These are phyloP conservation scores for Orbilia oligospora DNA, from an alignment of 2,329 filamentous ascomycete species.

Conservation along the genomic window DNA sequence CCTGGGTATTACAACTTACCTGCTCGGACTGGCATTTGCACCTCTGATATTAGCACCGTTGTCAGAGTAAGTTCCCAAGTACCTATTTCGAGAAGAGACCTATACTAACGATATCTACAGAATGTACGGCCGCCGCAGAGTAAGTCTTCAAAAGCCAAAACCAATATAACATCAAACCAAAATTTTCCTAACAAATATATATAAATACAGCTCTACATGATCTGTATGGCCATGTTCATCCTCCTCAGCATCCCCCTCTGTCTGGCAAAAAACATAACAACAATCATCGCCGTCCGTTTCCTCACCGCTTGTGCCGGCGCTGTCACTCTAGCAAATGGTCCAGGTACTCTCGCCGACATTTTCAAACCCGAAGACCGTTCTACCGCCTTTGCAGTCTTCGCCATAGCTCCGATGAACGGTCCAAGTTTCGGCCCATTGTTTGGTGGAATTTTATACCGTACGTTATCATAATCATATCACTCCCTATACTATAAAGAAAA, in stretches of 20 bases:
- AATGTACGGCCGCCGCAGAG: constrained; percentile 75
- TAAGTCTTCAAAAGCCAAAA: constrained; percentile 25
- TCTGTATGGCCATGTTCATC: constrained; percentile 76
- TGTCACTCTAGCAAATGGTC: constrained; percentile 85
- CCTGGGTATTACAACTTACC: constrained; percentile 82
- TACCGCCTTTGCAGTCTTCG: constrained; percentile 86
- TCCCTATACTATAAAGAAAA: no score
- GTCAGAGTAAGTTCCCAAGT: constrained; percentile 71
- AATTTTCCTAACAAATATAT: background rate
- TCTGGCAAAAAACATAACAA: constrained; percentile 76
- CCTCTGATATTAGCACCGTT: constrained; percentile 81
- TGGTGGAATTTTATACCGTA: constrained; percentile 79
- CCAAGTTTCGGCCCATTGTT: constrained; percentile 76
- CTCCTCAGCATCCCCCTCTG: constrained; percentile 80
- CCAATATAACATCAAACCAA: background rate
- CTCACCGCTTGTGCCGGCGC: constrained; percentile 82
- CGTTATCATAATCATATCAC: constrained; percentile 64
- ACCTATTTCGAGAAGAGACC: background rate
- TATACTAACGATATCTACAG: constrained; percentile 6
- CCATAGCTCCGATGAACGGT: constrained; percentile 86
- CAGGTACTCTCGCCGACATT: constrained; percentile 86
- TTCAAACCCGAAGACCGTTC: constrained; percentile 84
- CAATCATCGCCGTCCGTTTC: constrained; percentile 80
- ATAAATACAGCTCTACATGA: constrained; percentile 73
- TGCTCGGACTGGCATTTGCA: constrained; percentile 80